Evolutionary conservation across 805 yeast species (phyloP).

Genomic region (Schwanniomyces sp.): DNA sequence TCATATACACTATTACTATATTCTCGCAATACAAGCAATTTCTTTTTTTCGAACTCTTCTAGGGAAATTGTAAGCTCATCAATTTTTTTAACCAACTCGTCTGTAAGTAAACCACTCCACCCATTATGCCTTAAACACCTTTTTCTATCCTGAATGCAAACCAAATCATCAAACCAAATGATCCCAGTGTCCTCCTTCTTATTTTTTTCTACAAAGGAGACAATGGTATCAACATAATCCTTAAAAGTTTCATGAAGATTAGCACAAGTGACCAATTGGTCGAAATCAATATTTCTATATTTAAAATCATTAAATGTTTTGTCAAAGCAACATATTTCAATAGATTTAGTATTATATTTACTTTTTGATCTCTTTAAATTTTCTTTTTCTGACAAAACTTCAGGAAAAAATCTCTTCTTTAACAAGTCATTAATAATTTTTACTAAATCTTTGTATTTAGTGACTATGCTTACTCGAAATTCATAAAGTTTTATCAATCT

Average conservation of each 20-base stretch:
- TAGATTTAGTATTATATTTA: constrained; percentile 27
- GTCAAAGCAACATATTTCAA: constrained; percentile 58
- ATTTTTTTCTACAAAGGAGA: constrained; percentile 8
- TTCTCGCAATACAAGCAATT: constrained; percentile 29
- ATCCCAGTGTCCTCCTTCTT: constrained; percentile 11
- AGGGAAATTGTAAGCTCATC: constrained; percentile 36
- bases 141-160: constrained; percentile 54
- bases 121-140: constrained; percentile 58
- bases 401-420: constrained; percentile 10
- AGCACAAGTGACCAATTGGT: not conserved
- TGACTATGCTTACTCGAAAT: constrained; percentile 20
- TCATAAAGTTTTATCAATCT: constrained; percentile 11
- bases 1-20: constrained; percentile 35
- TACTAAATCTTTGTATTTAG: constrained; percentile 33
- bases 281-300: not conserved
- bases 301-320: constrained; percentile 12
- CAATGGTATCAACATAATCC: constrained; percentile 15
- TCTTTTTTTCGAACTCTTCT: constrained; percentile 24
- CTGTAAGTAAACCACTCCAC: constrained; percentile 43
- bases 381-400: constrained; percentile 10
- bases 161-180: constrained; percentile 12
- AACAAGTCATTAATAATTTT: constrained; percentile 37
- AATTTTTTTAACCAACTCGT: constrained; percentile 26
- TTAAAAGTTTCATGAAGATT: constrained; percentile 10
- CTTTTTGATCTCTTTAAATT: constrained; percentile 14